Base-by-base conservation (phyloP, 805 yeast species). In the Komagataella pastoris region DNA sequence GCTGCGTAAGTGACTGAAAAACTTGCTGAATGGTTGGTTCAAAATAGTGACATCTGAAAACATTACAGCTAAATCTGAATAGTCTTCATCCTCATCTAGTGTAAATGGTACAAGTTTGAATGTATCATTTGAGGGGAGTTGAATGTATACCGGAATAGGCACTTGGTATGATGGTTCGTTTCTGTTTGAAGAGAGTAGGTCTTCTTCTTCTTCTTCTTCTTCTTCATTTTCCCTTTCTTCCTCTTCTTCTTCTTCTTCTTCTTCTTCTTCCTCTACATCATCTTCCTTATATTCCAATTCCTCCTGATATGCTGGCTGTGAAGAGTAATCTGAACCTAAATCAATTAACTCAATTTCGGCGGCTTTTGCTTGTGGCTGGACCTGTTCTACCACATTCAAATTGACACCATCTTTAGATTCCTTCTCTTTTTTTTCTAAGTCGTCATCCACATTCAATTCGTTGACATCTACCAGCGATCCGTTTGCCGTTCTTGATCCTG, bases 41-140 rank as follows among this genome's bases (percentile, higher is more conserved):
- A 61, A 63, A 17, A 64, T 51, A 10, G 55, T 55, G 14, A 54
- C 53, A 18, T 54, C 62, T 53, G 47, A 51, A 50, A 58, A 63
- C 55, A 58, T 59, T 14, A 14, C 14, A 10, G 40, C 40, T 2
- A 30, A 30, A 30, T 30, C 40, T 8, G 40, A 30, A 5, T 30
- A 30, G 40, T 30, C 40, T 12, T 30, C 40, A 14, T 30, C 40
- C 14, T 30, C 40, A 10, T 30, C 40, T 10, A 30, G 14, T 30
- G 40, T 10, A 30, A 30, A 30, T 30, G 40, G 40, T 14, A 30
- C 40, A 10, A 30, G 14, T 30, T 30, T 30, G 8, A 30, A 30
- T 3, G 40, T 30, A 30, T 30, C 40, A 14, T 30, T 30, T 10
- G 40, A 30, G 14, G 40, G 40, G 14, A 30, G 14, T 30, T 30